Base-by-base conservation (phyloP, 768 basidiomycete genomes). In the Auriscalpium vulgare region DNA sequence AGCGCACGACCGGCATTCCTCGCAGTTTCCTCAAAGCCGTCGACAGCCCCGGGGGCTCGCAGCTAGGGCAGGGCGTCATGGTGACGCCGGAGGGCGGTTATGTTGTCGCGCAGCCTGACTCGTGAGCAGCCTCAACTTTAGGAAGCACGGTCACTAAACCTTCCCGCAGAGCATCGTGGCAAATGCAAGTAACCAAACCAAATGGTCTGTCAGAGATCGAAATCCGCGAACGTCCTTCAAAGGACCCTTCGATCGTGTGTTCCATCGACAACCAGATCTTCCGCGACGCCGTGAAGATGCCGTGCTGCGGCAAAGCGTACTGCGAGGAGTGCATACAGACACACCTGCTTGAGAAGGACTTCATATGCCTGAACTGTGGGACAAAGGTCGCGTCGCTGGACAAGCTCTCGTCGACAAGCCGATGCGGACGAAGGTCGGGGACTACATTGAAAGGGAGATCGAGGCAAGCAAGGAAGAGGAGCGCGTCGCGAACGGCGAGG, bases 301-400 rank as follows among this genome's bases (percentile, higher is more conserved):
- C 97, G 2, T 97, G 95, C 72, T 98, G 95, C 75, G 83, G 81
- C 62, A 91, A 86, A 44, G 66, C 80, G 10, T 99, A 90, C 72
- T 97, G 95, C 78, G 95, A 98, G 72, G 95, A 98, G 70, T 97
- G 95, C 73, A 90, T 99, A 60, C 90, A 95, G 69, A 93, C 90
- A 45, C 81, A 95, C 71, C 77, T 99, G 51, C 80, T 95, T 60
- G 95, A 98, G 69, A 84, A 91, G 71, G 94, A 97, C 74, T 98
- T 98, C 70, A 74, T 87, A 56, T 98, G 95, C 72, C 95, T 92
- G 8, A 84, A 85, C 62, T 98, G 97, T 70, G 79, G 83, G 60
- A 86, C 87, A 71, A 93, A 88, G 73, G 83, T 98, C 58, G 79
- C 86, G 4, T 93, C 89, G 37, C 74, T 98, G 64, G 94, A 97